phyloP scores from a whole-genome alignment of 2,329 filamentous ascomycete genomes.

The Alternaria postmessia region DNA sequence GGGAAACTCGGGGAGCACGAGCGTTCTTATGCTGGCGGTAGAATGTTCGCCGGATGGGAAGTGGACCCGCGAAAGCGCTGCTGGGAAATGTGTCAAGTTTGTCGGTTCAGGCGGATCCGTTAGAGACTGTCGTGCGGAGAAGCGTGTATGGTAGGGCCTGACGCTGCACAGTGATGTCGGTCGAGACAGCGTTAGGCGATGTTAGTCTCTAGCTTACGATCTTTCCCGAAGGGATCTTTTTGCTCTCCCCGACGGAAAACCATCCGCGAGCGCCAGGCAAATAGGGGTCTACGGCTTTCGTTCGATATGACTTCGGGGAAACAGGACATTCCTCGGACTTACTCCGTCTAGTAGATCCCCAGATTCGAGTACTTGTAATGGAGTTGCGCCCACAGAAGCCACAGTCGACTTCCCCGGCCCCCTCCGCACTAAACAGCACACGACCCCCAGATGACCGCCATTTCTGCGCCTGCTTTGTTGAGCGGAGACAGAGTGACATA shows the following conservation, averaged over 20 bases:
- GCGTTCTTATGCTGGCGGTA: constrained; percentile 32
- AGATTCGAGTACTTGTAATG: constrained; percentile 3
- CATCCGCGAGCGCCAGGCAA: constrained; percentile 8
- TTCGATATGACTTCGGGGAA: constrained; percentile 29
- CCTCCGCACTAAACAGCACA: neutral
- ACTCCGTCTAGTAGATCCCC: neutral
- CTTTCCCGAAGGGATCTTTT: constrained; percentile 17
- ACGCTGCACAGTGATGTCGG: constrained; percentile 29
- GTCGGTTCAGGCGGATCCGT: constrained; percentile 25
- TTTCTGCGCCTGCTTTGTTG: constrained; percentile 1
- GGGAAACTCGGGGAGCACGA: constrained; percentile 28
- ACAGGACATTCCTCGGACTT: constrained; percentile 31
- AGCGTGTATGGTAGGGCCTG: constrained; percentile 19
- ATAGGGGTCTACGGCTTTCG: constrained; percentile 21
- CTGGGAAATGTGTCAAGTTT: constrained; percentile 6
- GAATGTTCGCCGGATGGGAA: constrained; percentile 17
- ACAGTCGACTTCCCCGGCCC: neutral
- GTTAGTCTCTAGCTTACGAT: constrained; percentile 7
- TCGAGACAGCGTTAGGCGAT: constrained; percentile 17
- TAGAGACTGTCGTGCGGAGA: constrained; percentile 29
- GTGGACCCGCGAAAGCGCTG: constrained; percentile 18
- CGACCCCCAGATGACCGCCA: neutral
- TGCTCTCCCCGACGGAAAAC: constrained; percentile 33
- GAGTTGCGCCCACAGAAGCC: neutral
- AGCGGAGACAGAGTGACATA: neutral